A percentile compares a stretch with the other conserved stretches of the same genome.
Evolutionary conservation across 306 rosid species (phyloP).

Genomic region (Ceratonia siliqua): DNA sequence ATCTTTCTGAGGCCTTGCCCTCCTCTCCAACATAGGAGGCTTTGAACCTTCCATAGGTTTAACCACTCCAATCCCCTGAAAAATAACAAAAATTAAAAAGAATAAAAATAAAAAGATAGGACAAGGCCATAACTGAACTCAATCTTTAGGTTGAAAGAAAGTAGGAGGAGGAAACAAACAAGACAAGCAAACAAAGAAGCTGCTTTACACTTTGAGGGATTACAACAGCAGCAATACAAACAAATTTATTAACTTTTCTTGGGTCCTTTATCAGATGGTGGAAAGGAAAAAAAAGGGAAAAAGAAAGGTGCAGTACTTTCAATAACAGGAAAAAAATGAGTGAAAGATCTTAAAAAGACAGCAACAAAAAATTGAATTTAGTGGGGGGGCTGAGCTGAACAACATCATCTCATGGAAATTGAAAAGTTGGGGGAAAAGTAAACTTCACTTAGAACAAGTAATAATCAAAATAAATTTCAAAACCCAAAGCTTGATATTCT

Average conservation of each 20-base stretch:
- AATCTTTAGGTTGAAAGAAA: conserved; percentile 2
- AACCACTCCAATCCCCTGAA: conserved; percentile 52
- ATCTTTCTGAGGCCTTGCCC: conserved; percentile 74
- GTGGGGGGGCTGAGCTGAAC: conserved; percentile 47
- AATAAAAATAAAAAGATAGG: conserved; percentile 18
- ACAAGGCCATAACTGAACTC: conserved; percentile 34
- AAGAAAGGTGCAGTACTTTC: conserved; percentile 60
- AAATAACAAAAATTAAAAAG: conserved; percentile 25
- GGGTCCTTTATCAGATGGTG: conserved; percentile 55
- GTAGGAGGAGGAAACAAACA: conserved; percentile 42
- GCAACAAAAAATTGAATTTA: conserved; percentile 48
- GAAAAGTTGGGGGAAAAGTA: conserved; percentile 39
- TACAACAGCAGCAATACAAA: conserved; percentile 48
- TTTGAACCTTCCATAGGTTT: conserved; percentile 67
- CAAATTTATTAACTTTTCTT: conserved; percentile 41
- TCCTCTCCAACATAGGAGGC: conserved; percentile 60
- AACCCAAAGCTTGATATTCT: conserved; percentile 29
- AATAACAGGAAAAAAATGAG: conserved; percentile 35
- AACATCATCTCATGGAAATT: conserved; percentile 35
- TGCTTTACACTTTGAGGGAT: conserved; percentile 50
- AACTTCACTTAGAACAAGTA: conserved; percentile 35
- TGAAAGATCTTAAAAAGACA: conserved; percentile 48
- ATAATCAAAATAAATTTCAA: conserved; percentile 39
- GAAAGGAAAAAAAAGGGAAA: conserved; percentile 33
- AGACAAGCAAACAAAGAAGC: conserved; percentile 45